Base-by-base conservation (phyloP, 2,329 filamentous ascomycete species). In the Colletotrichum gigasporum region DNA sequence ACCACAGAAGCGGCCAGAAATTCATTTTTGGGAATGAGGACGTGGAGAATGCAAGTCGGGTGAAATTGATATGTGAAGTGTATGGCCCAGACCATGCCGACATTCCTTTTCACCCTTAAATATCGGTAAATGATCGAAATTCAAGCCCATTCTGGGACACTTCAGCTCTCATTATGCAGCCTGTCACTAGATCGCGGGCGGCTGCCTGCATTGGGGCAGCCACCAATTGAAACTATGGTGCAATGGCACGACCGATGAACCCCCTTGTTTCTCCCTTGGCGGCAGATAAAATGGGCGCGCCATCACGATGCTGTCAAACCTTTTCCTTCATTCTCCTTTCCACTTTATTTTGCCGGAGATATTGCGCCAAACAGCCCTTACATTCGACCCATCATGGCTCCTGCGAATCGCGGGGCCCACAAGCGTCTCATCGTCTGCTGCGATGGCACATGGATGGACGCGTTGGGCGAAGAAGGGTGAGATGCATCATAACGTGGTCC, bases 391-490 rank as follows among this genome's bases (percentile, higher is more conserved):
- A 12, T 20, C 18, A 53, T 44, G 26, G 37, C 44, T 16, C 14
- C 52, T 4, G 24, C 30, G 11, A 32, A 3, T 12, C 34, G n/a
- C 5, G 51, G 24, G 7, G 18, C 44, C 18, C 62, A 34, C 65
- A 85, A 85, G 73, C 79, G 83, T 14, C 75, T 85, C 58, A 79
- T 85, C 24, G 72, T 84, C 20, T 85, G 82, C 65, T 85, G 83
- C 69, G 83, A 85, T 70, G 83, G 83, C 12, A 85, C 82, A 3
- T 85, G 82, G 82, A 82, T 84, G 76, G 81, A 85, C 66, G 80
- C 81, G 24, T 9, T 69, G 73, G 39, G 74, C 75, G 44, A 73
- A 74, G 11, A 66, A 75, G 35, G 76, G 79, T 16, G 78, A 72
- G n/a, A 73, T 82, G 30, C 81, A 84, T 66, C 72, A 83, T 18